Conservation (phyloP, 2,329 filamentous ascomycete genomes). For the Colletotrichum tofieldiae region DNA sequence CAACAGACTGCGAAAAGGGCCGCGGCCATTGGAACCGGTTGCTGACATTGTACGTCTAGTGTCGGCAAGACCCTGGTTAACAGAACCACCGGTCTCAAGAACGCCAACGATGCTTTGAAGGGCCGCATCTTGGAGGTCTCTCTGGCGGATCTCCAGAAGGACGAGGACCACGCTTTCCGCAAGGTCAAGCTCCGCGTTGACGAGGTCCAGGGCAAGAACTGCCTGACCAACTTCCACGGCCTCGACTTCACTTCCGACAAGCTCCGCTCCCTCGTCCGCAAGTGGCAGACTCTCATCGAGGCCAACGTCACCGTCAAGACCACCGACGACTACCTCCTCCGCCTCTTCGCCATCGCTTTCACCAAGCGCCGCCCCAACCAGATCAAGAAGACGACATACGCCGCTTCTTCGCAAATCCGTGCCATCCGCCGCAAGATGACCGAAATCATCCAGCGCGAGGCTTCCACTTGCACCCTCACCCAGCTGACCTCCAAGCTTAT, state of each 20-base stretch:
- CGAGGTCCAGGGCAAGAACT: slow-evolving; percentile 99
- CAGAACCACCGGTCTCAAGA: slow-evolving; percentile 99
- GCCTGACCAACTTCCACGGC: slow-evolving; percentile 99
- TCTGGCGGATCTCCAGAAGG: slow-evolving; percentile 98
- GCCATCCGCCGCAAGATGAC: slow-evolving; percentile 99
- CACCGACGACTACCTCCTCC: slow-evolving; percentile 99
- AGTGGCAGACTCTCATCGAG: slow-evolving; percentile 99
- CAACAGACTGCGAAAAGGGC: neutral
- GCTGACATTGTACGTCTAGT: slow-evolving; percentile 65
- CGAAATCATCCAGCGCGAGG: slow-evolving; percentile 98
- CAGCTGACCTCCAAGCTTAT: slow-evolving; percentile 99
- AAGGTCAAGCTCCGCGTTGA: slow-evolving; percentile 99
- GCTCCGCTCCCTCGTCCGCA: slow-evolving; percentile 98
- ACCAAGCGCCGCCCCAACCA: slow-evolving; percentile 99
- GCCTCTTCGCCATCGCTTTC: slow-evolving; percentile 99
- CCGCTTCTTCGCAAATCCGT: slow-evolving; percentile 95
- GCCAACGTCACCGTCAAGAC: slow-evolving; percentile 99
- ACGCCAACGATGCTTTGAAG: slow-evolving; percentile 99
- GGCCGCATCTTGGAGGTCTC: slow-evolving; percentile 99
- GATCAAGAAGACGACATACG: slow-evolving; percentile 99
- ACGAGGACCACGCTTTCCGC: slow-evolving; percentile 99
- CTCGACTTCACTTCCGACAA: slow-evolving; percentile 99
- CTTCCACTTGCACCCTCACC: slow-evolving; percentile 91
- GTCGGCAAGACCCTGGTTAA: slow-evolving; percentile 99
- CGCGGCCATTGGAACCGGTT: neutral